Base-by-base conservation (phyloP, 495 filamentous ascomycete species). In the Neurospora sp. region DNA sequence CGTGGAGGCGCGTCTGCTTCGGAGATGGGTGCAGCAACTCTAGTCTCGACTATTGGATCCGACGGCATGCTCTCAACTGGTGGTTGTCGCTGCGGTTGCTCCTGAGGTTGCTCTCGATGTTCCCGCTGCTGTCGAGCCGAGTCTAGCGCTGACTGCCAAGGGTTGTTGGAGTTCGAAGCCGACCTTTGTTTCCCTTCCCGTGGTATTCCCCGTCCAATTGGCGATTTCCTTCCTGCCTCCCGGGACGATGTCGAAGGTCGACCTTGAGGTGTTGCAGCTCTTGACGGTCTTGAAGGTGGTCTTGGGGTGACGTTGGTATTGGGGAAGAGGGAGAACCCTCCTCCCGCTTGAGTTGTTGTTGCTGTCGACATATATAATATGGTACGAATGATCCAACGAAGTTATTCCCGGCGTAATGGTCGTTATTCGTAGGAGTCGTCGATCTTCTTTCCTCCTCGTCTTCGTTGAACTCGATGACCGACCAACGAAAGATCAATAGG, bases 241-340 rank as follows among this genome's bases (percentile, higher is more conserved):
- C 82, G 75, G 76, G 79, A 75, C 72, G 77, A 4, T 38, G 73
- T 76, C 4, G 79, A 76, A 38, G 77, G 81, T 70, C 78, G 76
- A 65, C 78, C 81, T 38, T 82, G 82, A 35, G 83, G 82, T 39
- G 82, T 83, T 27, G 73, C 73, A 40, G 80, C 79, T 70, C 83
- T 75, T 27, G 83, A 78, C 70, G 81, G 79, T 74, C 84, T 78
- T 48, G 76, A 79, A 41, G 76, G 76, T 41, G 76, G 85, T 75
- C 76, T 78, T 27, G 79, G 69, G 38, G 41, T 48, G 69, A 40
- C 79, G 71, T 77, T 86, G 37, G 83, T 77, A 72, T 79, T 84
- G 27, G 85, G 85, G 76, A 86, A 86, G 74, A 86, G 84, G 74
- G 85, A 86, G 77, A 86, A 84, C 44, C 85, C 84, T 74, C 84